Evolutionary conservation across 2,329 filamentous ascomycete species (phyloP).

Genomic region (Fusarium sp.): DNA sequence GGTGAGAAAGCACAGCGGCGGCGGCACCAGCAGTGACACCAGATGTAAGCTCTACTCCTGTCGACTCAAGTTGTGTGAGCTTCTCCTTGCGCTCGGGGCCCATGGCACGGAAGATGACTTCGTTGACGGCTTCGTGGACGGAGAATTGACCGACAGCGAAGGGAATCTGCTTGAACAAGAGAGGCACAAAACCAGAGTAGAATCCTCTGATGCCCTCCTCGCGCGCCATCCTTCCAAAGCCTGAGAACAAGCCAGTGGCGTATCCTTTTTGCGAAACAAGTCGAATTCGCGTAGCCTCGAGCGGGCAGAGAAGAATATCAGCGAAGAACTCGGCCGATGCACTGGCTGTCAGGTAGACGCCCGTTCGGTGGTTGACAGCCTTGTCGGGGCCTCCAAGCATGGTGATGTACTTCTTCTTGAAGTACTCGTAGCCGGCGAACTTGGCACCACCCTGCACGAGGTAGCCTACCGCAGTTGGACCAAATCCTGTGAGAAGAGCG

Average conservation of each 20-base stretch:
- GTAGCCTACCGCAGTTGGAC: constrained; percentile 87
- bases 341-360: constrained; percentile 79
- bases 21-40: constrained; percentile 90
- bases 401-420: constrained; percentile 89
- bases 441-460: constrained; percentile 91
- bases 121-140: constrained; percentile 89
- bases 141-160: constrained; percentile 97
- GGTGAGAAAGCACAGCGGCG: constrained; percentile 88
- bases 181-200: constrained; percentile 90
- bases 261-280: constrained; percentile 86
- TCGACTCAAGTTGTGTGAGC: constrained; percentile 78
- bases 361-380: constrained; percentile 60
- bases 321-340: constrained; percentile 78
- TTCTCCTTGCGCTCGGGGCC: constrained; percentile 75
- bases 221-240: constrained; percentile 80
- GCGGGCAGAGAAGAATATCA: constrained; percentile 87
- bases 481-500: constrained; percentile 85
- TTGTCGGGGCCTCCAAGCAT: constrained; percentile 66
- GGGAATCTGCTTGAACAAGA: constrained; percentile 89
- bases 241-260: constrained; percentile 76
- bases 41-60: constrained; percentile 85
- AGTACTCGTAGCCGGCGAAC: constrained; percentile 93
- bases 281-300: constrained; percentile 84
- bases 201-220: constrained; percentile 84
- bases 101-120: constrained; percentile 77